Conservation (phyloP, 192 early-diverging fungal genomes). For the Cladochytrium replicatum region DNA sequence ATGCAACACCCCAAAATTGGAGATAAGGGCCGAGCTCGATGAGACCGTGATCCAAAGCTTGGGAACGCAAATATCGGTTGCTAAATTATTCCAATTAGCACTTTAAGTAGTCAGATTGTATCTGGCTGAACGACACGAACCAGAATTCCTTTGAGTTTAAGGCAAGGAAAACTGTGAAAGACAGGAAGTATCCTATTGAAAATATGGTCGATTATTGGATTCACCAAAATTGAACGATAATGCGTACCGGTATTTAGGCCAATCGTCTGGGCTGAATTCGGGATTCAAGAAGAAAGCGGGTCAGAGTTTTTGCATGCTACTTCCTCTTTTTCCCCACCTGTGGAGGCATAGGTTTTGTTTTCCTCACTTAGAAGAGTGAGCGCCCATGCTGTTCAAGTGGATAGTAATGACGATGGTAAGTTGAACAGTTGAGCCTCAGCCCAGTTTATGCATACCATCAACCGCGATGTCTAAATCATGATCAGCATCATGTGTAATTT, state of each 20-base stretch:
- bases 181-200: conserved; percentile 92
- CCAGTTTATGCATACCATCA: conserved; percentile 37
- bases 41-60: conserved; percentile 56
- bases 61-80: conserved; percentile 77
- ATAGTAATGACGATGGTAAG: neutral
- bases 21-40: conserved; percentile 79
- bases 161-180: conserved; percentile 94
- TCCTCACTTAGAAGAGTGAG: conserved; percentile 84
- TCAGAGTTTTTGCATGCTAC: conserved; percentile 89
- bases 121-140: neutral
- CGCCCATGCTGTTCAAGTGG: conserved; percentile 64
- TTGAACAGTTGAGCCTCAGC: too few species aligned
- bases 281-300: too few species aligned
- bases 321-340: conserved; percentile 42
- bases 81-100: too few species aligned
- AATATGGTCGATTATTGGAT: neutral
- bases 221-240: neutral
- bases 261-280: conserved; percentile 93
- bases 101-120: neutral
- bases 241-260: conserved; percentile 91
- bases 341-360: conserved; percentile 43
- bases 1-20: conserved; percentile 87
- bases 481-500: neutral
- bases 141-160: conserved; percentile 87
- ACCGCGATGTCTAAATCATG: conserved; percentile 46